These are phyloP conservation scores for Psilocybe tampanensis DNA, from an alignment of 768 basidiomycete genomes.

Conservation along the genomic window DNA sequence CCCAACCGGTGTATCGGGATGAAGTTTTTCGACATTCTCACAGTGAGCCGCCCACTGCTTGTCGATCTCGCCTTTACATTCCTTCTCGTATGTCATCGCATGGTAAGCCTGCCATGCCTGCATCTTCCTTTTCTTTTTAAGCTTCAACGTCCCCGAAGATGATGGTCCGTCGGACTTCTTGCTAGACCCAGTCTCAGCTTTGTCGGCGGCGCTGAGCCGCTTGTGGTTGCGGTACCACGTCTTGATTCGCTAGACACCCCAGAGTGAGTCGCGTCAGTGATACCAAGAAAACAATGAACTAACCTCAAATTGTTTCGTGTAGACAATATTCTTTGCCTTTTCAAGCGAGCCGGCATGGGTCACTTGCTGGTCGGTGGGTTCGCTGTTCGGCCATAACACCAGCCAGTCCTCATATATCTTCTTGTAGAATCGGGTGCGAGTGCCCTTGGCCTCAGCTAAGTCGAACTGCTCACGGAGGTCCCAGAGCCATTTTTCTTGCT, in stretches of 20 bases:
- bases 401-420: background rate
- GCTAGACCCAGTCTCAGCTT: background rate
- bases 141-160: background rate
- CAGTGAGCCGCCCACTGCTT: background rate
- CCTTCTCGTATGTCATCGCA: conserved; percentile 2
- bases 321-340: background rate
- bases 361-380: conserved; percentile 5
- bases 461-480: background rate
- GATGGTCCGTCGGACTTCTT: background rate
- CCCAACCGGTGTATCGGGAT: background rate
- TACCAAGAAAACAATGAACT: background rate
- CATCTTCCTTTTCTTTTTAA: background rate
- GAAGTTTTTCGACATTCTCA: background rate
- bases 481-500: background rate
- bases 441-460: background rate
- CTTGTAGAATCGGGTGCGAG: background rate
- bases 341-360: background rate
- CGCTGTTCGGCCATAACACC: background rate
- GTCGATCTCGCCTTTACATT: conserved; percentile 6
- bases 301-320: background rate
- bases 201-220: background rate
- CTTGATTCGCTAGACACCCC: background rate
- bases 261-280: background rate
- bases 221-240: conserved; percentile 7
- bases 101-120: conserved; percentile 9